Evolutionary conservation across 2,329 filamentous ascomycete species (phyloP).

Genomic region (Cercospora janseana): DNA sequence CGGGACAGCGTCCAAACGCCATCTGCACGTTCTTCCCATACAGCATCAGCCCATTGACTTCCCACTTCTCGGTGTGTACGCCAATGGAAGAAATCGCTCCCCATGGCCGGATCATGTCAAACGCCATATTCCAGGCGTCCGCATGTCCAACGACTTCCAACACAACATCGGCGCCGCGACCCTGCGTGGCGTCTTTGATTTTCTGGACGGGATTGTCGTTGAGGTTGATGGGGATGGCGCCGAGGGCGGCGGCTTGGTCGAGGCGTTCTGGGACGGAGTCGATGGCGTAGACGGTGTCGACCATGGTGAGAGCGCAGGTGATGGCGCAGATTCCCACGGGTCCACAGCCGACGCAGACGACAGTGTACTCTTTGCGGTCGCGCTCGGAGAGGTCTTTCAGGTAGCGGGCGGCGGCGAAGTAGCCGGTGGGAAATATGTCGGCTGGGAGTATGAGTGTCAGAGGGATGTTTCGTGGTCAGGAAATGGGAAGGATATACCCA

Average conservation of each 20-base stretch:
- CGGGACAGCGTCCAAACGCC: constrained; percentile 52
- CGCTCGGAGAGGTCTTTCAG: constrained; percentile 61
- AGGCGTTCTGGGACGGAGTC: constrained; percentile 68
- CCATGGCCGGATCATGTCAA: constrained; percentile 51
- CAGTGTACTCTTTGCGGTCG: constrained; percentile 63
- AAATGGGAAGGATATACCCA: constrained; percentile 46
- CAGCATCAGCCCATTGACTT: constrained; percentile 49
- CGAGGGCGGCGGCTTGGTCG: constrained; percentile 68
- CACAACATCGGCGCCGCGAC: constrained; percentile 80
- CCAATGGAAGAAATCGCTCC: constrained; percentile 50
- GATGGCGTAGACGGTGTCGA: constrained; percentile 36
- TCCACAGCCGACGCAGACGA: constrained; percentile 81
- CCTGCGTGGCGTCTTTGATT: constrained; percentile 72
- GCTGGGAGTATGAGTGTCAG: constrained; percentile 35
- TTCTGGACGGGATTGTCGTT: constrained; percentile 53
- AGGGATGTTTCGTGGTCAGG: background rate
- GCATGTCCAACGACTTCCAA: constrained; percentile 57
- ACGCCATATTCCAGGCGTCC: constrained; percentile 49
- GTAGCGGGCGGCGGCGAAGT: constrained; percentile 76
- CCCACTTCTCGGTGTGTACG: constrained; percentile 47
- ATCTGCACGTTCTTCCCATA: constrained; percentile 53
- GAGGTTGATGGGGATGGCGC: constrained; percentile 82
- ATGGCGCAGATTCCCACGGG: constrained; percentile 73
- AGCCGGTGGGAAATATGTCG: constrained; percentile 84
- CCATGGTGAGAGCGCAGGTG: constrained; percentile 35